phyloP scores from a whole-genome alignment of 1,139 yeast species.

The Protomyces arabidopsidicola region DNA sequence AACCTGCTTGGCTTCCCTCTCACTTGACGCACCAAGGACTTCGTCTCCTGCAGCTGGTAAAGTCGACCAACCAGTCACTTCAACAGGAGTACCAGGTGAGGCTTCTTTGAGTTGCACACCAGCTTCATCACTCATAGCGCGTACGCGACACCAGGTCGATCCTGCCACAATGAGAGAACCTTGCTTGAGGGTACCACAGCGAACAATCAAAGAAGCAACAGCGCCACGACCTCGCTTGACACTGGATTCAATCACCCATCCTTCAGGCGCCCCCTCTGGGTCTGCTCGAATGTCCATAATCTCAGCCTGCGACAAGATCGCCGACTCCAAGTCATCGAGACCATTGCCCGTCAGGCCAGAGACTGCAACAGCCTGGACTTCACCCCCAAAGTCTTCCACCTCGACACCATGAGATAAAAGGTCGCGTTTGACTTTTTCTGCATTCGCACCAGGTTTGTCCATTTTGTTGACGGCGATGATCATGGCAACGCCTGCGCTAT shows the following conservation, averaged over 20 bases:
- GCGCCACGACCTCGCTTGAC: conserved; percentile 66
- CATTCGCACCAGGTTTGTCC: conserved; percentile 71
- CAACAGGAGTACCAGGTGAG: conserved; percentile 86
- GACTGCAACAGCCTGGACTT: conserved; percentile 80
- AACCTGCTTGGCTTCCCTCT: conserved; percentile 70
- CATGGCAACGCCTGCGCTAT: conserved; percentile 74
- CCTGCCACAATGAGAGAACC: conserved; percentile 82
- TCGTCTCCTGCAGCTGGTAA: conserved; percentile 89
- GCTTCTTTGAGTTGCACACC: conserved; percentile 65
- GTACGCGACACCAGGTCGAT: conserved; percentile 75
- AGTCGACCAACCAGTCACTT: conserved; percentile 91
- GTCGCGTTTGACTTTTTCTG: conserved; percentile 71
- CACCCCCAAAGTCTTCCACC: conserved; percentile 93
- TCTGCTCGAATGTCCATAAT: conserved; percentile 73
- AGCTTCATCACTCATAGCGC: conserved; percentile 70
- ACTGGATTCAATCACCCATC: conserved; percentile 85
- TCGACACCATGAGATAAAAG: conserved; percentile 72
- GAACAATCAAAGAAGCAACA: conserved; percentile 76
- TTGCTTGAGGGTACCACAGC: conserved; percentile 67
- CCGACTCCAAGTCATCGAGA: conserved; percentile 86
- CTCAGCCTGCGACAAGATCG: conserved; percentile 79
- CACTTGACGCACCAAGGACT: conserved; percentile 69
- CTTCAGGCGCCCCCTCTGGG: conserved; percentile 53
- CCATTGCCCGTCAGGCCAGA: conserved; percentile 82
- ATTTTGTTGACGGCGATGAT: conserved; percentile 91